Base-by-base conservation (phyloP, 2,329 filamentous ascomycete species). In the Beauveria sp. region DNA sequence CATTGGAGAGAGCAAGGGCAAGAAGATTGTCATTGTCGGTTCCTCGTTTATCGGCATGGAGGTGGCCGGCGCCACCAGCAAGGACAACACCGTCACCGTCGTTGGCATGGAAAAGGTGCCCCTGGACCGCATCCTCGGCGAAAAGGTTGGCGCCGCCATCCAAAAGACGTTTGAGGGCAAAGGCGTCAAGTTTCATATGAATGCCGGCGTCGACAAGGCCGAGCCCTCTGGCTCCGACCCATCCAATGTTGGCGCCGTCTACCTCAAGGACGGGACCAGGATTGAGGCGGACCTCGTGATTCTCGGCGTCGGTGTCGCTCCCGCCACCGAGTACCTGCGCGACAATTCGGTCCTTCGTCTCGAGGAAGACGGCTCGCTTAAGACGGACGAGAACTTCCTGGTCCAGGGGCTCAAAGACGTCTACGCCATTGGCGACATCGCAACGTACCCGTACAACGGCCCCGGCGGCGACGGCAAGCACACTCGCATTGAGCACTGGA, bases 31-130 rank as follows among this genome's bases (percentile, higher is more conserved):
- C 52, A 81, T 99, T 16, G 81, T 99, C 59, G 95, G 95, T 46
- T 93, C 89, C 63, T 96, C 91, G 0, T 99, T 99, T 75, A 99
- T 99, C 70, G 95, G 95, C 46, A 96, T 99, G 90, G 95, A 99
- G 75, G 85, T 96, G n/a, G 93, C 90, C 64, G 95, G 93, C 65
- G 88, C 96, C 0, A 87, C 89, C 0, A 77, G 83, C 50, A 89
- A 88, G 68, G 88, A 89, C 68, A 96, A 99, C 72, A 78, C 87
- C 9, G 92, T 99, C 18, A 89, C 89, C 8, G 86, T 98, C 46
- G 80, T 99, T 24, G 95, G 95, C 43, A 93, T 93, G 89, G 92
- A 96, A 71, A 85, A 85, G 63, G 86, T 86, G 14, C 93, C 95
- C 0, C 83, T 98, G 65, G 90, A 96, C 73, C 85, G 90, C 22